Evolutionary conservation across 1,139 yeast genomes (phyloP).

Genomic region (Diutina scorzettiae): DNA sequence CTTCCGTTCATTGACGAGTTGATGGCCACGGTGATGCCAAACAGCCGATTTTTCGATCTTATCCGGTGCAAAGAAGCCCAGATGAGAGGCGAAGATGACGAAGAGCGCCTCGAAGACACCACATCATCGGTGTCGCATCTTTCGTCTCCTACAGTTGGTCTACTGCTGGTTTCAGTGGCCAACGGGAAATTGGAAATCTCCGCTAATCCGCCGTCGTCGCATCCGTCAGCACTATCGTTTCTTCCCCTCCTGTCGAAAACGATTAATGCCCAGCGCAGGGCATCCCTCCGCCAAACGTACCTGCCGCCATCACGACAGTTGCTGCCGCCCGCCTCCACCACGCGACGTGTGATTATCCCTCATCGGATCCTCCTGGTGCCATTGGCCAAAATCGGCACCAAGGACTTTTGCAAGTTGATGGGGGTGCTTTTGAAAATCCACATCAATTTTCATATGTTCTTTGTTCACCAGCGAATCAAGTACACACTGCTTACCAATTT

Average conservation of each 20-base stretch:
- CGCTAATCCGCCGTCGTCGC: not conserved
- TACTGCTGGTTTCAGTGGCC: not conserved
- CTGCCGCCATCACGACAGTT: conserved; percentile 7
- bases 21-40: conserved; percentile 18
- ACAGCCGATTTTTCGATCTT: conserved; percentile 22
- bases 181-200: too few relatives aligned
- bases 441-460: conserved; percentile 24
- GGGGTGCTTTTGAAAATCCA: conserved; percentile 27
- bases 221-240: too few relatives aligned
- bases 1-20: conserved; percentile 27
- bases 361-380: conserved; percentile 33
- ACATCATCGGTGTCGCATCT: not conserved
- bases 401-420: conserved; percentile 28
- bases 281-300: not conserved
- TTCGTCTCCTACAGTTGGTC: not conserved
- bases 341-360: conserved; percentile 28
- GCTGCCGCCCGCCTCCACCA: conserved; percentile 8
- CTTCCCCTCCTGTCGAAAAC: not conserved
- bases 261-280: not conserved
- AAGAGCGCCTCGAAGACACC: conserved; percentile 10
- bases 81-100: conserved; percentile 12
- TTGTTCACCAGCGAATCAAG: conserved; percentile 9
- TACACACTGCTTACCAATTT: conserved; percentile 5
- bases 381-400: conserved; percentile 24
- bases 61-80: conserved; percentile 25